Evolutionary conservation across 345 rosid species (phyloP).

Genomic region (Pistacia vera): DNA sequence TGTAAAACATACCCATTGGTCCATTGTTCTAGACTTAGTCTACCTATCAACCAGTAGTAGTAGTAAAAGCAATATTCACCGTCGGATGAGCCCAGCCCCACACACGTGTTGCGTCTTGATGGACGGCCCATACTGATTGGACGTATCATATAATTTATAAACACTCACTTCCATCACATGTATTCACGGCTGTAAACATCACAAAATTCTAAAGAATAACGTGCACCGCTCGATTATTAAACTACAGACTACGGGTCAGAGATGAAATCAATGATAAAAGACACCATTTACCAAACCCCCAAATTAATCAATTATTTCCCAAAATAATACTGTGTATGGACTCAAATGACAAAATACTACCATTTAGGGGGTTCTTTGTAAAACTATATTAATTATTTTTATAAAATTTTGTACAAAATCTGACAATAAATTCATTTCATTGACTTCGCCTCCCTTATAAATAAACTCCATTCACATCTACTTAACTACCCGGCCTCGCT

Average conservation of each 20-base stretch:
- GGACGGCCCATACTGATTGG: neutral
- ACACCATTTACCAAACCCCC: conserved; percentile 7
- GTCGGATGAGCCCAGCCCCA: neutral
- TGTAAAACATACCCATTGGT: too few relatives aligned
- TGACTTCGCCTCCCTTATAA: conserved; percentile 4
- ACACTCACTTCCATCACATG: neutral
- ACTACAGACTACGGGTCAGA: neutral
- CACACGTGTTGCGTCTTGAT: neutral
- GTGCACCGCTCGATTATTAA: neutral
- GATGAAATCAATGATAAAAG: neutral
- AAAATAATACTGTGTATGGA: neutral
- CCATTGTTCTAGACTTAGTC: neutral
- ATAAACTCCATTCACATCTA: conserved; percentile 1
- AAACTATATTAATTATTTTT: too few relatives aligned
- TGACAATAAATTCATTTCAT: conserved; percentile 25
- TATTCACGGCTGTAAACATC: neutral
- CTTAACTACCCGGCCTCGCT: conserved; percentile 6
- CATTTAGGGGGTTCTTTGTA: neutral
- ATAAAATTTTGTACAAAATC: neutral
- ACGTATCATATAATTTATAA: neutral
- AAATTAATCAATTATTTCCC: too few relatives aligned
- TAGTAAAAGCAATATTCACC: neutral
- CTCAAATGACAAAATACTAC: conserved; percentile 6
- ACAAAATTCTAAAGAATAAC: neutral
- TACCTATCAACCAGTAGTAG: neutral